A percentile compares a stretch with the other conserved stretches of the same genome.
These are phyloP conservation scores for Phaeophleospora eucalypticola DNA, from an alignment of 2,329 filamentous ascomycete genomes.

Conservation along the genomic window DNA sequence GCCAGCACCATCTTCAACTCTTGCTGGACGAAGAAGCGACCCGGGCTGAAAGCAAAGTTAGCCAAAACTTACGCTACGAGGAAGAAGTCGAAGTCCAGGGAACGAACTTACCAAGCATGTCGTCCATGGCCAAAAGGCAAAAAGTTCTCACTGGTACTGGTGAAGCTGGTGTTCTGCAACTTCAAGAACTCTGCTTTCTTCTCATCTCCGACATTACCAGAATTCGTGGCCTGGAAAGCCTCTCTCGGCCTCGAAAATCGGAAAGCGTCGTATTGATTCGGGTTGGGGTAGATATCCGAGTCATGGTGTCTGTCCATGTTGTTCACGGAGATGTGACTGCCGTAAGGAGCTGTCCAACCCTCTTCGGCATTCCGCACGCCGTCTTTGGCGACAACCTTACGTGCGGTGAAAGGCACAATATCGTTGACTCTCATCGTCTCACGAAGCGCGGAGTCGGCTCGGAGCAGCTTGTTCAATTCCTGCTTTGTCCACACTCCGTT, in stretches of 20 bases:
- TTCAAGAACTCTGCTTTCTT: constrained; percentile 16
- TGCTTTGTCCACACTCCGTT: constrained; percentile 19
- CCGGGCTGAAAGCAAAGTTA: constrained; percentile 24
- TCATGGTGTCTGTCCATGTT: constrained; percentile 24
- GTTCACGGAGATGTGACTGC: constrained; percentile 21
- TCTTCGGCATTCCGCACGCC: constrained; percentile 28
- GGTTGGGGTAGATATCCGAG: constrained; percentile 19
- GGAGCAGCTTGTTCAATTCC: constrained; percentile 21
- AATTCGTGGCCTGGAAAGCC: constrained; percentile 2
- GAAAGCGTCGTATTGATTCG: constrained; percentile 27
- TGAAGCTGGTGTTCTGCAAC: constrained; percentile 20
- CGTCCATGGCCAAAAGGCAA: constrained; percentile 24
- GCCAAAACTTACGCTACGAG: too few relatives aligned
- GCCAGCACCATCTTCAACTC: constrained; percentile 33
- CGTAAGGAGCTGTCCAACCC: constrained; percentile 20
- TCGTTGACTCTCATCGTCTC: constrained; percentile 24
- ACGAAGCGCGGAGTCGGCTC: constrained; percentile 26
- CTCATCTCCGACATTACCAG: constrained; percentile 8
- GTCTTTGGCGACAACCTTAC: constrained; percentile 20
- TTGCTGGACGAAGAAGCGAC: constrained; percentile 42
- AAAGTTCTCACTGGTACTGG: constrained; percentile 21
- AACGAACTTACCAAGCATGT: constrained; percentile 21
- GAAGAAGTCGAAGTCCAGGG: too few relatives aligned
- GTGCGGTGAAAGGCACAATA: constrained; percentile 21
- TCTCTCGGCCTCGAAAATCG: constrained; percentile 22